Conservation (phyloP, 2,329 filamentous ascomycete species). For the Mycosphaerella sp. region DNA sequence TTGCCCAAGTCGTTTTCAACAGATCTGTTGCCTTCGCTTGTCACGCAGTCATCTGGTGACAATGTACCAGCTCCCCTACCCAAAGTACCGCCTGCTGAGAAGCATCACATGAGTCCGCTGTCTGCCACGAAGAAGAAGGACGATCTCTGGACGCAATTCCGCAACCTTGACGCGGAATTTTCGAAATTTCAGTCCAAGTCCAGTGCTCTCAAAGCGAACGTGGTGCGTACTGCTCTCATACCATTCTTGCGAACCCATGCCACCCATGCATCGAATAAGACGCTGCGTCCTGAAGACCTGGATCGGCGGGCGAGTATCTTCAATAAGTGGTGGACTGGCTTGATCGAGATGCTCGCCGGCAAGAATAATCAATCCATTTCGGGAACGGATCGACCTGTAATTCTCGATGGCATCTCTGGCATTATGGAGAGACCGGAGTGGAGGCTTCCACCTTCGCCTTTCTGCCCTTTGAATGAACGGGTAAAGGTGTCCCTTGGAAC, state of each 20-base stretch:
- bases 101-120: constrained; percentile 16
- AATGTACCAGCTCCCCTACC: constrained; percentile 40
- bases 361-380: constrained; percentile 69
- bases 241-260: constrained; percentile 70
- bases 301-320: constrained; percentile 73
- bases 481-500: constrained; percentile 40
- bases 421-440: constrained; percentile 89
- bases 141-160: constrained; percentile 63
- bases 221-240: constrained; percentile 64
- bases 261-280: constrained; percentile 58
- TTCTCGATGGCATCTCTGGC: constrained; percentile 70
- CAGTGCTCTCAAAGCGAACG: constrained; percentile 64
- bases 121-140: constrained; percentile 53
- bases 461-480: constrained; percentile 56
- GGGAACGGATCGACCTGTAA: constrained; percentile 72
- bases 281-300: constrained; percentile 69
- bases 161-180: constrained; percentile 61
- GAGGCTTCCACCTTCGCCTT: constrained; percentile 64
- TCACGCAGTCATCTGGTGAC: constrained; percentile 31
- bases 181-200: constrained; percentile 71
- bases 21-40: constrained; percentile 38
- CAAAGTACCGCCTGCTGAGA: constrained; percentile 35
- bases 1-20: constrained; percentile 47
- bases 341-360: constrained; percentile 75
- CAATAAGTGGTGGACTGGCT: constrained; percentile 82